phyloP scores from a whole-genome alignment of 2,329 filamentous ascomycete genomes.

The Colletotrichum endophyticum region DNA sequence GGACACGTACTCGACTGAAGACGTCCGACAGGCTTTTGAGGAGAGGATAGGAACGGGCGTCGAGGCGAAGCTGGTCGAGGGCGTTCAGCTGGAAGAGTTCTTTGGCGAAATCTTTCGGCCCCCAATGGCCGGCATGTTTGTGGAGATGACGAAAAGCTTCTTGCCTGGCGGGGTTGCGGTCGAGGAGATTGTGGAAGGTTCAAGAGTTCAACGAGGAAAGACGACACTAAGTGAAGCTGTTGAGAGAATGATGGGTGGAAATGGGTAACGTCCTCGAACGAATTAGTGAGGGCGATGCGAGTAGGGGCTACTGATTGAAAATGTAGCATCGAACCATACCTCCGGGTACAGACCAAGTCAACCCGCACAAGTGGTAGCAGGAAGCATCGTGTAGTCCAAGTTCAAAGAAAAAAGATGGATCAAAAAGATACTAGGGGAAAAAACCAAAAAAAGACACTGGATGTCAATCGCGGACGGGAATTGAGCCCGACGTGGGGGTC shows the following conservation, averaged over 20 bases:
- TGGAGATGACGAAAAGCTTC: constrained; percentile 18
- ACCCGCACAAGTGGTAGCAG: not conserved
- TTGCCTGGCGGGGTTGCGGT: constrained; percentile 29
- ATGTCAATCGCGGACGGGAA: not conserved
- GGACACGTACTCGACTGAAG: constrained; percentile 28
- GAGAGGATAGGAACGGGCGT: constrained; percentile 28
- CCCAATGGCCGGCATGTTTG: constrained; percentile 5
- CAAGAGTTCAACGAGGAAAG: not conserved
- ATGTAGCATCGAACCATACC: not conserved
- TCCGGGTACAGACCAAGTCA: not conserved
- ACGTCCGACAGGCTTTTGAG: constrained; percentile 31
- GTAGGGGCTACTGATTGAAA: not conserved
- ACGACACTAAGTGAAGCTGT: not conserved
- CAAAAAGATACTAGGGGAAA: not conserved
- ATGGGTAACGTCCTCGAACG: not conserved
- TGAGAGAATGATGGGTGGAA: not conserved
- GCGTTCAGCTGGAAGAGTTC: constrained; percentile 26
- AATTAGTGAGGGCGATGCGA: not conserved
- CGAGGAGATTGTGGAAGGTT: constrained; percentile 6
- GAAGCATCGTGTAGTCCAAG: not conserved
- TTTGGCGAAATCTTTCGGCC: constrained; percentile 27
- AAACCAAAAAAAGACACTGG: not conserved
- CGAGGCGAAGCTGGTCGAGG: constrained; percentile 25
- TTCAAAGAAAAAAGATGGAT: not conserved
- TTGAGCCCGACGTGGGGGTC: constrained; percentile 30